Evolutionary conservation across 805 yeast genomes (phyloP), one percentile per base, ranked within the genome.

Genomic region (Alloascoidea hylecoeti): DNA sequence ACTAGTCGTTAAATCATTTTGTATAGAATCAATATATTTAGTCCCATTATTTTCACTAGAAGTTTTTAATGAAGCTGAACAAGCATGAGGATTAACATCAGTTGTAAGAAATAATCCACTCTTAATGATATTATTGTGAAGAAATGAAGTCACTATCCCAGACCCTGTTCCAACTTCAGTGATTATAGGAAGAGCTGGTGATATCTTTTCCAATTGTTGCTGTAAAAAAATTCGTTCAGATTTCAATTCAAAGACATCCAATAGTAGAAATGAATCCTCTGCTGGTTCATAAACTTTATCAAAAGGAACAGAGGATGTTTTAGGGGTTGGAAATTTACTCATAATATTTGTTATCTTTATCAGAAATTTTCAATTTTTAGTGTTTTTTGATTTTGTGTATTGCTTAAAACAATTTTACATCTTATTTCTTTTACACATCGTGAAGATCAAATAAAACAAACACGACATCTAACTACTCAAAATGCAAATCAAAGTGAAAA

Each of bases 121-220:
- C 1, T 73, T 76, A n/a, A 70, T 37, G 2, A 86, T 65, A 40
- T 71, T 51, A 42, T 69, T 62, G 43, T 75, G 75, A 35, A 85
- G 48, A 52, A 92, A 92, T 0, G 95, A 70, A 0, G 94, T 68
- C 1, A 89, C 81, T 12, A 92, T 68, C 1, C 98, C 98, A 1
- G 96, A 77, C 0, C 98, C 98, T 2, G 88, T 71, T 0, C 98
- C 98, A 4, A 92, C 66, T 49, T 92, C 98, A 5, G 78, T 66
- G 1, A 83, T 78, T 0, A 83, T 33, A 0, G 92, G 82, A 1
- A 52, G 33, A 15, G 42, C 41, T 16, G 47, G 38, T 1, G 43
- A 28, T 40, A 58, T 66, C n/a, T 45, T 47, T 6, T 42, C 34
- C n/a, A n/a, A n/a, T n/a, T n/a, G n/a, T n/a, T n/a, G n/a, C 6